Evolutionary conservation across 495 filamentous ascomycete species (phyloP), one percentile per base, ranked within the genome.

Genomic region (Aspergillus taichungensis): DNA sequence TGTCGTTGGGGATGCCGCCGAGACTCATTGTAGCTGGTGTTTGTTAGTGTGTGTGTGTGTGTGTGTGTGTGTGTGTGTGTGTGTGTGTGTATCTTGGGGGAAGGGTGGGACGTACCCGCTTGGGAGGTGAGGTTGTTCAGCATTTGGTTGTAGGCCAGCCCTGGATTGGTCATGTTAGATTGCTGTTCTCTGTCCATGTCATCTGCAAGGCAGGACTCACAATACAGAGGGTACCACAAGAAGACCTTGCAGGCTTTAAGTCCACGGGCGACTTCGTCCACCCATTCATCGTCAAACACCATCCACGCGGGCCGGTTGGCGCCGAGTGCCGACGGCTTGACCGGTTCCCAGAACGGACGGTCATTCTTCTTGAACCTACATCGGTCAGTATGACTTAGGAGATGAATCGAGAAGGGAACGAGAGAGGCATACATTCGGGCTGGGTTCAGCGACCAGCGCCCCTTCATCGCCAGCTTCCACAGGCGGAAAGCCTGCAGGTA

Each of bases 111-210:
- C n/a, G n/a, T 24, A 24, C 18, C 78, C 3, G 85, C 86, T 61
- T 87, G 84, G 8, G 81, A 84, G 31, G 76, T 79, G n/a, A 90
- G 64, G 64, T 87, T 89, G 72, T 81, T 83, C 55, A 68, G 68
- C 57, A 67, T 73, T 52, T 79, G 74, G 45, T 74, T 73, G 53
- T 79, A 78, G 11, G 74, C 66, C 37, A 87, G 69, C 70, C 77
- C 60, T 65, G 30, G 8, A 34, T 46, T 5, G 18, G 18, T 40
- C 13, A 31, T 18, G 13, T 34, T 10, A n/a, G 9, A 7, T 1
- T 24, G 18, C 18, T 4, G 18, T 32, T n/a, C 11, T 34, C 9
- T 2, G 24, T 14, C 5, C 8, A 29, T 0, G 5, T 1, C 5
- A 9, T 8, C 13, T 6, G 1, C n/a, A 40, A 8, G 36, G 8